Percentiles rank a stretch among this genome's conserved stretches.
These are phyloP conservation scores for Kluyveromyces wickerhamii DNA, from an alignment of 805 yeast genomes.

Conservation along the genomic window DNA sequence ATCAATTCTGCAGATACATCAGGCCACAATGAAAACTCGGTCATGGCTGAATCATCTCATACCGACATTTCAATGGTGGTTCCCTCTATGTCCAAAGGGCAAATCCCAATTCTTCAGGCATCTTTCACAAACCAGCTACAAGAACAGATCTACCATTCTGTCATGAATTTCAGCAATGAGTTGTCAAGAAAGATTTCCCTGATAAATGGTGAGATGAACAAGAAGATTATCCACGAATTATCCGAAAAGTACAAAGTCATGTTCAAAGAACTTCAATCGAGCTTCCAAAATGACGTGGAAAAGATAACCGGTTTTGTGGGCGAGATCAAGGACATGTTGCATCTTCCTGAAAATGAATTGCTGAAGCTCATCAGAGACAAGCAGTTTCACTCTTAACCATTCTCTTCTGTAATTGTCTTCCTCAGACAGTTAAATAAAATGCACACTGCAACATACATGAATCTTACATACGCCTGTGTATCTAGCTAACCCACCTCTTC, in stretches of 20 bases:
- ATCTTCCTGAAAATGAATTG: slow-evolving; percentile 31
- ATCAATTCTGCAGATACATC: neutral
- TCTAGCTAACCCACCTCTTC: too few relatives aligned
- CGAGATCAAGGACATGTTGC: slow-evolving; percentile 31
- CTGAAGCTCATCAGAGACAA: slow-evolving; percentile 23
- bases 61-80: slow-evolving; percentile 4
- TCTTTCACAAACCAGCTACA: slow-evolving; percentile 32
- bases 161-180: slow-evolving; percentile 29
- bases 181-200: slow-evolving; percentile 29
- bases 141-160: slow-evolving; percentile 31
- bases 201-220: slow-evolving; percentile 32
- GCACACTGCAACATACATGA: too few relatives aligned
- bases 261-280: slow-evolving; percentile 27
- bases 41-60: slow-evolving; percentile 1
- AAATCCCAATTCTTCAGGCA: slow-evolving; percentile 9
- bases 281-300: slow-evolving; percentile 32
- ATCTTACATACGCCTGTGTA: too few relatives aligned
- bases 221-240: slow-evolving; percentile 28
- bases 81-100: slow-evolving; percentile 2
- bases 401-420: too few relatives aligned
- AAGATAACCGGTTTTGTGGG: slow-evolving; percentile 30
- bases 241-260: slow-evolving; percentile 30
- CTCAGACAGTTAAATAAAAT: too few relatives aligned
- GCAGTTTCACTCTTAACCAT: slow-evolving; percentile 7
- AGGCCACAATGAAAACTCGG: neutral